Conservation (phyloP, 305 asterid genomes). For the Solanum hybrid region DNA sequence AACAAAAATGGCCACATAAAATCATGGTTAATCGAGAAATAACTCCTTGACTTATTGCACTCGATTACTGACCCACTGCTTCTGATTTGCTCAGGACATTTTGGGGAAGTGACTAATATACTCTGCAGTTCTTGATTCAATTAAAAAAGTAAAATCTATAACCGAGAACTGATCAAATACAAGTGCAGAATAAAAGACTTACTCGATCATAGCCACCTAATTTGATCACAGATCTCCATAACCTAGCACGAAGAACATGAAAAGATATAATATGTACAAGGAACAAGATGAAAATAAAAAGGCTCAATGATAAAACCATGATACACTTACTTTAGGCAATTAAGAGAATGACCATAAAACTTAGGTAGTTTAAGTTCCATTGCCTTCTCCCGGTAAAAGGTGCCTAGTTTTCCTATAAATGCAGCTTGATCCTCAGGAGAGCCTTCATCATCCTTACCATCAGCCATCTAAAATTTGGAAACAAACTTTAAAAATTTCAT, state of each 20-base stretch:
- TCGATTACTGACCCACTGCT: not conserved
- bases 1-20: not conserved
- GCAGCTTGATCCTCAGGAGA: too few species aligned
- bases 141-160: too few species aligned
- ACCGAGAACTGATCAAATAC: not conserved
- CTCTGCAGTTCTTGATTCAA: not conserved
- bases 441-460: too few species aligned
- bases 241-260: constrained; percentile 30
- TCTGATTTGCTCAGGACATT: not conserved
- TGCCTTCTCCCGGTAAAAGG: too few species aligned
- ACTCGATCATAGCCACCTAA: not conserved
- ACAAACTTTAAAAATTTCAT: not conserved
- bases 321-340: too few species aligned
- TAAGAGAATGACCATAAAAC: too few species aligned
- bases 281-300: not conserved
- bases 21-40: not conserved
- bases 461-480: constrained; percentile 30
- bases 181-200: not conserved
- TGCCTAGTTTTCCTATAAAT: too few species aligned
- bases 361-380: too few species aligned
- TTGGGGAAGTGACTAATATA: not conserved
- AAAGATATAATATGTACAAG: not conserved
- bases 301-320: not conserved
- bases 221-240: constrained; percentile 70
- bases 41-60: not conserved